These are phyloP conservation scores for Thermoascus crustaceus DNA, from an alignment of 2,329 filamentous ascomycete species.

Conservation along the genomic window DNA sequence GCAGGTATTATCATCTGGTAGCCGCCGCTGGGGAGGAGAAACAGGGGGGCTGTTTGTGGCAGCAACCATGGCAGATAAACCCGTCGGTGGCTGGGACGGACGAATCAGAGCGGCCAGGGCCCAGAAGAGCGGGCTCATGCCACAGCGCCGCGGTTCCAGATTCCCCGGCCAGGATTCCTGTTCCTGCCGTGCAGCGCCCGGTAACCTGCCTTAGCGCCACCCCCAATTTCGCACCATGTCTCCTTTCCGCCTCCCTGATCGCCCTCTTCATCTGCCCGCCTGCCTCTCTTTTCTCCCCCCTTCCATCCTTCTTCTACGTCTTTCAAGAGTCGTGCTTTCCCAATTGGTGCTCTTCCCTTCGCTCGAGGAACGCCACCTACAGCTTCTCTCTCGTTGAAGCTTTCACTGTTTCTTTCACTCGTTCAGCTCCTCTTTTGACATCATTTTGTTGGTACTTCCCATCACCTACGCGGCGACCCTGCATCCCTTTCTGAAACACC, in stretches of 20 bases:
- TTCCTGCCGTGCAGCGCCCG: too few relatives aligned
- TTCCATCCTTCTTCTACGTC: constrained; percentile 4
- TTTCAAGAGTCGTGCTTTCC: constrained; percentile 5
- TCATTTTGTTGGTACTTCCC: constrained; percentile 17
- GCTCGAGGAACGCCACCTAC: constrained; percentile 11
- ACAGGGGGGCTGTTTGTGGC: neutral
- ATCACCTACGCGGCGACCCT: constrained; percentile 19
- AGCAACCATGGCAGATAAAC: neutral
- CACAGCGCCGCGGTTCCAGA: neutral
- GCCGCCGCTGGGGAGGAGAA: too few relatives aligned
- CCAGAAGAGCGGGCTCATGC: neutral
- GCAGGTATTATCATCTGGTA: too few relatives aligned
- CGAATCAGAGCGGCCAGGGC: neutral
- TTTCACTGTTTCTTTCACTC: constrained; percentile 24
- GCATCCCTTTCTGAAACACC: constrained; percentile 10
- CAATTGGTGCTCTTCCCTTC: constrained; percentile 19
- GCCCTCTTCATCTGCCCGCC: constrained; percentile 6
- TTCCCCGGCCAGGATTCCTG: neutral
- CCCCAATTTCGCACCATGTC: constrained; percentile 2
- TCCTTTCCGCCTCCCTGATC: constrained; percentile 5
- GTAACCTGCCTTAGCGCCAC: too few relatives aligned
- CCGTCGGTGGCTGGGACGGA: neutral
- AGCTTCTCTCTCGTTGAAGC: constrained; percentile 28
- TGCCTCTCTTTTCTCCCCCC: constrained; percentile 5
- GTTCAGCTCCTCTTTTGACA: constrained; percentile 22